Evolutionary conservation across 129 eudicot species (phyloP).

Genomic region (Solidago caesia): DNA sequence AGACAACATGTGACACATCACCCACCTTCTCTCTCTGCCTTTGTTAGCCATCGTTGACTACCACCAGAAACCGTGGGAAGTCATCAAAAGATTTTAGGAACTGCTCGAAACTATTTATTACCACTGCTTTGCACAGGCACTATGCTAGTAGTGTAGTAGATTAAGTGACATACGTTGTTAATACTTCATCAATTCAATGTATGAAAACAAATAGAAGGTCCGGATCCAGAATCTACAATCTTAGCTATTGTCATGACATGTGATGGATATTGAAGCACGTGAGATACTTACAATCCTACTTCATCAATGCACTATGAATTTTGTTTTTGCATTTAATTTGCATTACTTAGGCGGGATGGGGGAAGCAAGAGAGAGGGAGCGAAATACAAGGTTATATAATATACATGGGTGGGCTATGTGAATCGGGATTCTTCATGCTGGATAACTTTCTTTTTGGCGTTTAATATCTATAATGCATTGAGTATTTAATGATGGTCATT

Average conservation of each 20-base stretch:
- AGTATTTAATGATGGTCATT: background rate
- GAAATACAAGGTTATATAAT: background rate
- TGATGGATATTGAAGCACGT: background rate
- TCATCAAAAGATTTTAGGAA: too few relatives aligned
- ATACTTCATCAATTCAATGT: too few relatives aligned
- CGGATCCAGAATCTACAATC: constrained; percentile 6
- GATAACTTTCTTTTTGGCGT: constrained; percentile 11
- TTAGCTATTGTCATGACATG: background rate
- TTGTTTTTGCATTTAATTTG: background rate
- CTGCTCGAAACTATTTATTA: too few relatives aligned
- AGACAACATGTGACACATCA: too few relatives aligned
- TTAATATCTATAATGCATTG: background rate
- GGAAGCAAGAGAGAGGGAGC: background rate
- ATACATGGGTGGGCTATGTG: background rate
- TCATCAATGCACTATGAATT: background rate
- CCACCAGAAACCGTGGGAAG: background rate
- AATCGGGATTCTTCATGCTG: background rate
- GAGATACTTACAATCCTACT: background rate
- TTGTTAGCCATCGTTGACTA: background rate
- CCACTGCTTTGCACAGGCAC: too few relatives aligned
- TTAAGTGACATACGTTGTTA: background rate
- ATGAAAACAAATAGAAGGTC: too few relatives aligned
- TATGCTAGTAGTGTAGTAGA: too few relatives aligned
- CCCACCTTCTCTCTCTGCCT: too few relatives aligned
- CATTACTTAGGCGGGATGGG: background rate